These are phyloP conservation scores for Rhodotorula sp. DNA, from an alignment of 1,284 basidiomycete genomes.

Conservation along the genomic window DNA sequence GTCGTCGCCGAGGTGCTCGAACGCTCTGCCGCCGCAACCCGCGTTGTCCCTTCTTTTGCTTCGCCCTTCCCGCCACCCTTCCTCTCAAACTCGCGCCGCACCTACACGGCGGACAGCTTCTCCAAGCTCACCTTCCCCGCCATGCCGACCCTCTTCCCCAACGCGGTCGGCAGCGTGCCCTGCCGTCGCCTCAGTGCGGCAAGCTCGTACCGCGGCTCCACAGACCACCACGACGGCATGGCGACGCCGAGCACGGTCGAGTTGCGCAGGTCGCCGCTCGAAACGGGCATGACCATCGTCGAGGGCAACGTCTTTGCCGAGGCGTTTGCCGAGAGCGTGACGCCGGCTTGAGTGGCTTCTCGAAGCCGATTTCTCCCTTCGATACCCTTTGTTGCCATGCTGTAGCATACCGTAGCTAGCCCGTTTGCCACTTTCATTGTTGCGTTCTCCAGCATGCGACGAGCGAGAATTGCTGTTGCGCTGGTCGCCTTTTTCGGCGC, in stretches of 20 bases:
- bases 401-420: too few species aligned
- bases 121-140: slow-evolving; percentile 1
- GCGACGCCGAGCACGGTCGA: slow-evolving; percentile 7
- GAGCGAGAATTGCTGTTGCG: too few species aligned
- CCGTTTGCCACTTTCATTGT: too few species aligned
- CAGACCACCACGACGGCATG: neutral
- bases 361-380: too few species aligned
- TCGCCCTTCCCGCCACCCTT: slow-evolving; percentile 12
- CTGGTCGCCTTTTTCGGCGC: too few species aligned
- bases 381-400: too few species aligned
- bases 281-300: neutral
- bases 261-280: neutral
- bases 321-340: slow-evolving; percentile 3
- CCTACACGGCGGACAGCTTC: neutral
- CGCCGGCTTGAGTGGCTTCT: too few species aligned
- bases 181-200: neutral
- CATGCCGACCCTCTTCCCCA: slow-evolving; percentile 4
- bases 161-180: neutral
- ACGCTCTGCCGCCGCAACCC: neutral
- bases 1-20: neutral
- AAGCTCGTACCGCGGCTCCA: slow-evolving; percentile 5
- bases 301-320: slow-evolving; percentile 9
- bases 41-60: neutral
- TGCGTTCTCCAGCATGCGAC: too few species aligned
- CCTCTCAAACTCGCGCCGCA: neutral